phyloP scores from a whole-genome alignment of 1,139 yeast genomes.

The Arxiozyma bovina region DNA sequence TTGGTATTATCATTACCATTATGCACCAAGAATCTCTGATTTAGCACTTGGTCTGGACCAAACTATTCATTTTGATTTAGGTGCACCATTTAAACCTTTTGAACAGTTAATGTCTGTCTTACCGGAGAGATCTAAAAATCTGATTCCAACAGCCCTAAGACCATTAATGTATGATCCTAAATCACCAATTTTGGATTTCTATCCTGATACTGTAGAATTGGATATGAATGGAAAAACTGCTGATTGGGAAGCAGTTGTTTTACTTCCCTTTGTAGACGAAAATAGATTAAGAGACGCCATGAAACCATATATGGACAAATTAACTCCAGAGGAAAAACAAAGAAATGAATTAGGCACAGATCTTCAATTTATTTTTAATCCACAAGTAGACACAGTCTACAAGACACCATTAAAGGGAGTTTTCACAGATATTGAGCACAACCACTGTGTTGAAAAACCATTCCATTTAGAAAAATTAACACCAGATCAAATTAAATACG shows the following conservation, averaged over 20 bases:
- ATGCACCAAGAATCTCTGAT: slow-evolving; percentile 89
- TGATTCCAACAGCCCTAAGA: slow-evolving; percentile 73
- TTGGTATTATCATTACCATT: slow-evolving; percentile 84
- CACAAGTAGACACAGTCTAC: slow-evolving; percentile 62
- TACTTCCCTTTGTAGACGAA: slow-evolving; percentile 87
- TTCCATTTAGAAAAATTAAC: slow-evolving; percentile 46
- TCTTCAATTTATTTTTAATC: slow-evolving; percentile 60
- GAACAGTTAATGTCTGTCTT: slow-evolving; percentile 97
- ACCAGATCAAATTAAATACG: slow-evolving; percentile 42
- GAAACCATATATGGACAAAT: slow-evolving; percentile 49
- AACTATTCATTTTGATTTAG: slow-evolving; percentile 54
- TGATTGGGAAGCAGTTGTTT: slow-evolving; percentile 98
- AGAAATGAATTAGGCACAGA: slow-evolving; percentile 73
- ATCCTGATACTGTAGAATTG: slow-evolving; percentile 80
- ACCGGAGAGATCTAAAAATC: slow-evolving; percentile 79
- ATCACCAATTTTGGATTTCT: slow-evolving; percentile 85
- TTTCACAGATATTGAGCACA: slow-evolving; percentile 68
- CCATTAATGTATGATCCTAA: slow-evolving; percentile 79
- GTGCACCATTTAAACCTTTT: slow-evolving; percentile 82
- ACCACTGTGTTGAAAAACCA: slow-evolving; percentile 59
- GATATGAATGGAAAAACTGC: slow-evolving; percentile 94
- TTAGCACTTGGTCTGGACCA: slow-evolving; percentile 59
- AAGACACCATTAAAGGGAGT: slow-evolving; percentile 74
- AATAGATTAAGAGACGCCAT: slow-evolving; percentile 63
- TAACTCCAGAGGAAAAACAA: slow-evolving; percentile 58